Evolutionary conservation across 345 rosid species (phyloP).

Genomic region (Pistacia integerrima): DNA sequence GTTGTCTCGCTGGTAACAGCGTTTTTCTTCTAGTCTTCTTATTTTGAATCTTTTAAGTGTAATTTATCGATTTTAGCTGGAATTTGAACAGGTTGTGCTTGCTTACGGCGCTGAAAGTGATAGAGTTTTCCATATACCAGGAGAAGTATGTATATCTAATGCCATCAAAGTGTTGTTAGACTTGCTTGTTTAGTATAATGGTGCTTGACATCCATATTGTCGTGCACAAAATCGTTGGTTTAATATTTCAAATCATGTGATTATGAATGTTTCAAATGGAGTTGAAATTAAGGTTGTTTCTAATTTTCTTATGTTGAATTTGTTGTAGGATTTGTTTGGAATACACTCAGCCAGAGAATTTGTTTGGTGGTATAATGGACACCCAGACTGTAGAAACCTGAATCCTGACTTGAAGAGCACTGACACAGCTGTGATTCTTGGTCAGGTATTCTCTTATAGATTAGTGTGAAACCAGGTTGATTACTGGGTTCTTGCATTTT

Average conservation of each 20-base stretch:
- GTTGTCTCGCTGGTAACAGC: not conserved
- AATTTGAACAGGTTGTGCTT: conserved; percentile 51
- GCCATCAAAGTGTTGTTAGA: not conserved
- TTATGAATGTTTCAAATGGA: not conserved
- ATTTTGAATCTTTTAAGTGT: not conserved
- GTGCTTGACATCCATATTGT: too few relatives aligned
- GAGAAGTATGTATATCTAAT: conserved; percentile 60
- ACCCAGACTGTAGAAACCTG: conserved; percentile 68
- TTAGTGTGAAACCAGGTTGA: not conserved
- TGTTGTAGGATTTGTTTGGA: conserved; percentile 61
- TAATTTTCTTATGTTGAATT: not conserved
- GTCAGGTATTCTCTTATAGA: conserved; percentile 50
- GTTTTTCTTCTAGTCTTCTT: not conserved
- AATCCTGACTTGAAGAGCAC: conserved; percentile 72
- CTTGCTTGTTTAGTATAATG: not conserved
- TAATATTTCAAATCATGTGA: not conserved
- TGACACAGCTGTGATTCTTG: conserved; percentile 78
- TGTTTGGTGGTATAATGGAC: conserved; percentile 99
- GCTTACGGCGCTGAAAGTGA: too few relatives aligned
- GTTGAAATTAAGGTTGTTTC: not conserved
- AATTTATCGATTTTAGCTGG: not conserved
- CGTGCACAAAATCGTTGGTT: not conserved
- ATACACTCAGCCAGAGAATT: conserved; percentile 91
- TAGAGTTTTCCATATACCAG: conserved; percentile 68
- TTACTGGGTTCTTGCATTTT: not conserved